These are phyloP conservation scores for Alternaria infectoria DNA, from an alignment of 2,329 filamentous ascomycete genomes.

Conservation along the genomic window DNA sequence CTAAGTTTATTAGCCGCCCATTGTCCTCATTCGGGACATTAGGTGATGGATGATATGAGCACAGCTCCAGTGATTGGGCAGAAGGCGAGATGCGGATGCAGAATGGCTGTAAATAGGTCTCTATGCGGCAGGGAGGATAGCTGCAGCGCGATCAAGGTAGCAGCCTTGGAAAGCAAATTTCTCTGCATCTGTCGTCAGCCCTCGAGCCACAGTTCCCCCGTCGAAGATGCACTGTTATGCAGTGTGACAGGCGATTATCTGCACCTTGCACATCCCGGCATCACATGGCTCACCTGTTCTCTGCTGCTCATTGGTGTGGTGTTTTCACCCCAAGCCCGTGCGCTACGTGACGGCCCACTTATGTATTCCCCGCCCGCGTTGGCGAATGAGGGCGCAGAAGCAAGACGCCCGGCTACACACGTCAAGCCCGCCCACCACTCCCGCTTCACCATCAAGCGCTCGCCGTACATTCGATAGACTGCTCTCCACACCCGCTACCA, in stretches of 20 bases:
- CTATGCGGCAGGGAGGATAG: constrained; percentile 32
- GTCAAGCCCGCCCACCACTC: constrained; percentile 40
- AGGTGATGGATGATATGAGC: constrained; percentile 32
- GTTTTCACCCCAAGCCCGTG: constrained; percentile 38
- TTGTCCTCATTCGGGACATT: constrained; percentile 35
- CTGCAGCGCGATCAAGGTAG: constrained; percentile 19
- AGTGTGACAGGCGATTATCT: constrained; percentile 40
- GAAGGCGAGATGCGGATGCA: constrained; percentile 7
- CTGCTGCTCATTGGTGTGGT: constrained; percentile 31
- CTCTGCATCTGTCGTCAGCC: constrained; percentile 23
- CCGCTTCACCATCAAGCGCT: constrained; percentile 43
- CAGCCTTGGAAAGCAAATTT: constrained; percentile 19
- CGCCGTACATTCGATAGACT: constrained; percentile 44
- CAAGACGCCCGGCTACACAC: constrained; percentile 35
- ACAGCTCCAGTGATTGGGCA: constrained; percentile 25
- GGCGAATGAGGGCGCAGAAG: constrained; percentile 29
- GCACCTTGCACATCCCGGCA: constrained; percentile 29
- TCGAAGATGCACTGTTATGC: constrained; percentile 40
- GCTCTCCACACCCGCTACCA: constrained; percentile 35
- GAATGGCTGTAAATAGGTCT: constrained; percentile 44
- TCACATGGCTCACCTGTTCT: constrained; percentile 34
- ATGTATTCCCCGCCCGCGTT: constrained; percentile 28
- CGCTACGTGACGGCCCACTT: constrained; percentile 23
- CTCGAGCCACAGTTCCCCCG: constrained; percentile 15
- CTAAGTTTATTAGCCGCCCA: constrained; percentile 42